Base-by-base conservation (phyloP, 768 basidiomycete genomes). In the Termitomyces sp. region DNA sequence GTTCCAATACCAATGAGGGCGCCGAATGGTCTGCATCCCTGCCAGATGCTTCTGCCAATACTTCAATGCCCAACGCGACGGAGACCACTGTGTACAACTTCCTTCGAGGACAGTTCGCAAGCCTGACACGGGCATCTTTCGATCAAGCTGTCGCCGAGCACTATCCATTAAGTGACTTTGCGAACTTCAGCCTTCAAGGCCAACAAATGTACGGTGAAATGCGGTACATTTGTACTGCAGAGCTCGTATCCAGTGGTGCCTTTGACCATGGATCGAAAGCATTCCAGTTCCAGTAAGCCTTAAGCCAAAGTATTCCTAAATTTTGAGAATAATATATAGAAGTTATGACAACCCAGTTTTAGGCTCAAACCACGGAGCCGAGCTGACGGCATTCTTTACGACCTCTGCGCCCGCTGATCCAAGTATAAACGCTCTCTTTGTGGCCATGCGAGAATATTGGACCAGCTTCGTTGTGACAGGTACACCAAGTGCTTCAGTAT, bases 121-220 rank as follows among this genome's bases (percentile, higher is more conserved):
- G 57, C 14, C 58, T 77, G 26, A 70, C 69, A 1, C 52, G 67
- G 0, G 44, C 54, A 2, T 69, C 75, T 2, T 69, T 76, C 50
- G 55, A 69, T 26, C 52, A 60, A 8, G 73, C 71, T n/a, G 43
- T 76, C n/a, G 32, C 44, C 9, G 57, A 61, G 6, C 62, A 70
- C 8, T 78, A 78, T 56, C 75, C 77, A 0, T 58, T 76, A 22
- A 54, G 60, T 6, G 67, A 68, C 43, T 78, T 66, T 35, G 64
- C 59, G 12, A 74, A 72, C 7, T 69, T 75, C 35, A 73, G 73
- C 54, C 65, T 74, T 9, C 75, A 77, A 58, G 75, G 70, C 9
- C 74, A 76, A 50, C 74, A 76, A 59, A 77, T 78, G 74, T 78
- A 77, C 58, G 77, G 77, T 30, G 77, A 78, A 56, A 69, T 69